A percentile compares a stretch with the other conserved stretches of the same genome.
phyloP scores from a whole-genome alignment of 1,284 basidiomycete genomes.

The Ceratobasidium sp. region DNA sequence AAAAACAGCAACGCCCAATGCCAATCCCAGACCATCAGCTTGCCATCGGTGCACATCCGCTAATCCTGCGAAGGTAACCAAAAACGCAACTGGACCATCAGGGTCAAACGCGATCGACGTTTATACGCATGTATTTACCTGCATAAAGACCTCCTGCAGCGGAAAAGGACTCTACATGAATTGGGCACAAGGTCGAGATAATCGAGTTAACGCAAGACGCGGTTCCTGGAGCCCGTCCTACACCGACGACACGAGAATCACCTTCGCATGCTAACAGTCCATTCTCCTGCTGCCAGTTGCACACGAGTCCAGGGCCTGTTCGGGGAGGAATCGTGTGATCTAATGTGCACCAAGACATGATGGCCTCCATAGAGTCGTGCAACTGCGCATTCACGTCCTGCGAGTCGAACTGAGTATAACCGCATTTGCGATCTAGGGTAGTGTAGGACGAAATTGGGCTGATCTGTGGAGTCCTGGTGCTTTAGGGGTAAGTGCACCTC shows the following conservation, averaged over 20 bases:
- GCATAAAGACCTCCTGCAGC: conserved; percentile 85
- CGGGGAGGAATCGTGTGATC: conserved; percentile 78
- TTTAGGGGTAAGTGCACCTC: too few relatives aligned
- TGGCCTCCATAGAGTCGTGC: conserved; percentile 82
- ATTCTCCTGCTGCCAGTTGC: conserved; percentile 93
- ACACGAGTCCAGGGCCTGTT: conserved; percentile 85
- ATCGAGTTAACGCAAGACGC: conserved; percentile 75
- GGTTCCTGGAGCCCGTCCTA: conserved; percentile 97
- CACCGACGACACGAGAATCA: conserved; percentile 87
- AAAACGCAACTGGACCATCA: conserved; percentile 83
- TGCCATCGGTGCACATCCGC: conserved; percentile 68
- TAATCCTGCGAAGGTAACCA: conserved; percentile 86
- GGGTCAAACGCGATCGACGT: conserved; percentile 88
- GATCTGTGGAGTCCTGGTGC: too few relatives aligned
- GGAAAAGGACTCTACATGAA: conserved; percentile 44
- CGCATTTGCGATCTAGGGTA: too few relatives aligned
- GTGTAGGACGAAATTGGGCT: too few relatives aligned
- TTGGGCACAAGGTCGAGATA: conserved; percentile 39
- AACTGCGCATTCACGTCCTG: conserved; percentile 50
- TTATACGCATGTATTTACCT: conserved; percentile 84
- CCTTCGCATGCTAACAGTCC: conserved; percentile 91
- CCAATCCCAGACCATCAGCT: conserved; percentile 86
- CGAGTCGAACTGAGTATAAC: too few relatives aligned
- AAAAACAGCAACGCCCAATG: conserved; percentile 52
- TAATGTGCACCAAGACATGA: conserved; percentile 92